A percentile compares a stretch with the other conserved stretches of the same genome.
Conservation (phyloP, 2,329 filamentous ascomycete genomes). For the Colletotrichum simmondsii region DNA sequence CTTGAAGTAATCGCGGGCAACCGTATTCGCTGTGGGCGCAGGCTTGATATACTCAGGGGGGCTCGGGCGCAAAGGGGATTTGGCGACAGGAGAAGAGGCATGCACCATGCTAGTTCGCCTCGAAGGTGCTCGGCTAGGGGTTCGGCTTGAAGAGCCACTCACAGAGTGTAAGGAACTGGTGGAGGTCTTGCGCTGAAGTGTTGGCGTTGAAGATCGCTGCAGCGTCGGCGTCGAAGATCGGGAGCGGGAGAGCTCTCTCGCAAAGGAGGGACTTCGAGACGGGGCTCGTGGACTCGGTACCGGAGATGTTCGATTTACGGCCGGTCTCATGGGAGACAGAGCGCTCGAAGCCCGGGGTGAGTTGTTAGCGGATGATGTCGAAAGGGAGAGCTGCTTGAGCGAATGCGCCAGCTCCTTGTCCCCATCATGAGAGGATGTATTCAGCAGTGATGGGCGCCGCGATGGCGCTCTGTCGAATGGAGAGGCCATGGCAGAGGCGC, state of each 20-base stretch:
- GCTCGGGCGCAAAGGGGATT: conserved; percentile 48
- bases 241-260: conserved; percentile 54
- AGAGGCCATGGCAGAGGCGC: conserved; percentile 28
- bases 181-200: conserved; percentile 66
- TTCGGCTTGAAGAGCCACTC: conserved; percentile 44
- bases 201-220: conserved; percentile 55
- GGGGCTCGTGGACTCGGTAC: conserved; percentile 50
- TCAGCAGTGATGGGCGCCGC: conserved; percentile 45
- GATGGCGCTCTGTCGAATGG: conserved; percentile 37
- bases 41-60: conserved; percentile 51
- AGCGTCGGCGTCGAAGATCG: conserved; percentile 58
- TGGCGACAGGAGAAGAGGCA: conserved; percentile 55
- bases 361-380: conserved; percentile 42
- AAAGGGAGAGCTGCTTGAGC: conserved; percentile 57
- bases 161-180: conserved; percentile 66
- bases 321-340: conserved; percentile 49
- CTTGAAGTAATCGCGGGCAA: conserved; percentile 76
- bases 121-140: conserved; percentile 50
- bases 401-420: conserved; percentile 51
- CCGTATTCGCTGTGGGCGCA: conserved; percentile 58
- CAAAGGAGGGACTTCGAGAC: conserved; percentile 55
- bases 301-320: conserved; percentile 49
- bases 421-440: conserved; percentile 41
- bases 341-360: conserved; percentile 43
- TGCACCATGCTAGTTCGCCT: conserved; percentile 61